Conservation (phyloP, 805 yeast species). For the Hanseniaspora vineae region DNA sequence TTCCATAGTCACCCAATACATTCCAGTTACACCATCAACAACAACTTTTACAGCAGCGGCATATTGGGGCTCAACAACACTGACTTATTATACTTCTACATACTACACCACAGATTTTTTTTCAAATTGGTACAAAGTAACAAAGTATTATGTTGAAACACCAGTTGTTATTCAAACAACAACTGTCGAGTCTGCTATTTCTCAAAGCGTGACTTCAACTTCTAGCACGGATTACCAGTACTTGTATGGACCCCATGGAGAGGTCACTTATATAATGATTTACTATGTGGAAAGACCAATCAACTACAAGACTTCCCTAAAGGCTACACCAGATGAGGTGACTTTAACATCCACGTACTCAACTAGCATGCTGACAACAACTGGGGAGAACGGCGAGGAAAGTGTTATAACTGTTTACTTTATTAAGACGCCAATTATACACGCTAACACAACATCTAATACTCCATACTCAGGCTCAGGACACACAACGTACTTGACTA, state of each 20-base stretch:
- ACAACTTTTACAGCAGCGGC: too few species aligned
- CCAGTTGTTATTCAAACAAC: neutral
- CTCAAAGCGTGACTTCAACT: neutral
- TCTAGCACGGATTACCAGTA: neutral
- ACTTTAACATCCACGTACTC: constrained; percentile 3
- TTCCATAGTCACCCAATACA: too few species aligned
- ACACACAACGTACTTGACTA: constrained; percentile 4
- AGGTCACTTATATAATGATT: neutral
- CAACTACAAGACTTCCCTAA: neutral
- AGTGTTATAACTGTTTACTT: constrained; percentile 5
- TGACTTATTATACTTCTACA: too few species aligned
- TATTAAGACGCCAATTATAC: constrained; percentile 5
- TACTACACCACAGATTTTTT: too few species aligned
- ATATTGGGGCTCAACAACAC: too few species aligned
- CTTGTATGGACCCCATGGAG: neutral
- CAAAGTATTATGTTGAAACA: neutral
- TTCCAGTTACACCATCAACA: too few species aligned
- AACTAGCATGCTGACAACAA: constrained; percentile 4
- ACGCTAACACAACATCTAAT: neutral
- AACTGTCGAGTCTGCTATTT: neutral
- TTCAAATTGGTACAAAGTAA: neutral
- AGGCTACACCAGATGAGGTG: neutral
- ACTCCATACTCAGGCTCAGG: neutral
- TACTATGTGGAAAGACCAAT: neutral
- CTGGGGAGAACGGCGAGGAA: constrained; percentile 6